Evolutionary conservation across 495 filamentous ascomycete species (phyloP), one percentile per base, ranked within the genome.

Genomic region (Aspergillus panamensis): DNA sequence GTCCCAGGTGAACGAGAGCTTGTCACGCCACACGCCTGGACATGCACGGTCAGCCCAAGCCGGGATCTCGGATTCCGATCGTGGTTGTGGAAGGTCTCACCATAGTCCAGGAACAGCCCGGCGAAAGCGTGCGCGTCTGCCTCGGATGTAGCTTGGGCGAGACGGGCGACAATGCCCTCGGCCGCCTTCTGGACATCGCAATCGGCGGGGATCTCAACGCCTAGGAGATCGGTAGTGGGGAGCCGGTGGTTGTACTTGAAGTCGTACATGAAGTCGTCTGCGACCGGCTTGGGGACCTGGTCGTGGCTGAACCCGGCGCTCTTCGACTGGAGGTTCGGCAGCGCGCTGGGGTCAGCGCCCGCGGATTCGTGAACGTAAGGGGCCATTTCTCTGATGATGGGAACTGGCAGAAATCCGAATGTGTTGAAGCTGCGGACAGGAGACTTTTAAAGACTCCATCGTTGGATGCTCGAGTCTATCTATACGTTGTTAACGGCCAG

Each of bases 181-280:
- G 61, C 64, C 47, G 60, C 55, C 50, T 60, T 64, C 32, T 62
- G 55, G 37, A 55, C 53, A 55, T 64, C 48, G 32, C 59, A 62
- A 49, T 67, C 56, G 31, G 29, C 25, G 17, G 62, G 58, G 44
- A 67, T 58, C 10, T 64, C 42, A 55, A 62, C 31, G 8, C 59
- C 64, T 20, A 58, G 33, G 37, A 53, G 10, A 17, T 60, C 56
- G 25, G 55, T 51, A 19, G 64, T 64, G 16, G 64, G 64, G 13
- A 67, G 64, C 48, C n/a, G 33, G 45, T 62, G 59, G 52, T 79
- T 79, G 44, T 61, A 62, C 44, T 78, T 78, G 58, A 62, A 57
- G 53, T 76, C 54, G 60, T 69, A 58, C 64, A 64, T 67, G 49
- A 62, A 57, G 44, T 56, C 49, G 20, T 65, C 50, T 8, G 56